A percentile compares a stretch with the other conserved stretches of the same genome.
phyloP scores from a whole-genome alignment of 1,284 basidiomycete genomes.

The Sporisorium graminicola region DNA sequence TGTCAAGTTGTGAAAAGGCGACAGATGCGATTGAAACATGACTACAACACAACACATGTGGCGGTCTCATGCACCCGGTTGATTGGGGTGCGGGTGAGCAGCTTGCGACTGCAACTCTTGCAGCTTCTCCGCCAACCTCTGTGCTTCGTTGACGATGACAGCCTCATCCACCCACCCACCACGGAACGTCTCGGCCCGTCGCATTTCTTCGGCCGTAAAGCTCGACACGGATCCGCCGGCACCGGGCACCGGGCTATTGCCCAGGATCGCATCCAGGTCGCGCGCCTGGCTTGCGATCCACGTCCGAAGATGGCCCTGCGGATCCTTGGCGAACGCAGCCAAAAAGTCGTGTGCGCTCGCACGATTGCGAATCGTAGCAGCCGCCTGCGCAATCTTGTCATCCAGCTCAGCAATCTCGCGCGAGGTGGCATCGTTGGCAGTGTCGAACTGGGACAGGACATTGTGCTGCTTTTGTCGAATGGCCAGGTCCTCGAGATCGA shows the following conservation, averaged over 20 bases:
- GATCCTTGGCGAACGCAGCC: conserved; percentile 83
- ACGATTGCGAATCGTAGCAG: conserved; percentile 80
- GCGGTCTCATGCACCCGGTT: conserved; percentile 15
- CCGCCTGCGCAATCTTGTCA: conserved; percentile 75
- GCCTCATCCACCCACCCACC: conserved; percentile 80
- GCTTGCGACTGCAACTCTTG: conserved; percentile 54
- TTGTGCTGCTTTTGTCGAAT: conserved; percentile 81
- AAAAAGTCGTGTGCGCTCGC: conserved; percentile 89
- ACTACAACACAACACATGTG: not conserved
- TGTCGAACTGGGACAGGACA: conserved; percentile 79
- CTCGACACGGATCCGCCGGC: conserved; percentile 75
- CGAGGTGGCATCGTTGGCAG: conserved; percentile 74
- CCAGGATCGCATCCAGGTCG: conserved; percentile 85
- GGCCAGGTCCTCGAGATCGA: conserved; percentile 85
- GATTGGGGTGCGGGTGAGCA: conserved; percentile 17
- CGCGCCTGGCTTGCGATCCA: conserved; percentile 92
- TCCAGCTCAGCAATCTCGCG: conserved; percentile 82
- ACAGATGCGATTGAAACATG: not conserved
- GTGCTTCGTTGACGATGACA: conserved; percentile 64
- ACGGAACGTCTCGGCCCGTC: conserved; percentile 87
- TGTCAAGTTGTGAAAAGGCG: not conserved
- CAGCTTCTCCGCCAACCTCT: conserved; percentile 62
- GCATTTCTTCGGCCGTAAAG: conserved; percentile 83
- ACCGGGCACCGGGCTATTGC: conserved; percentile 74
- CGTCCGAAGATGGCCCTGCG: conserved; percentile 84